Evolutionary conservation across 257 asterid species (phyloP).

Genomic region (Linaria vulgaris): DNA sequence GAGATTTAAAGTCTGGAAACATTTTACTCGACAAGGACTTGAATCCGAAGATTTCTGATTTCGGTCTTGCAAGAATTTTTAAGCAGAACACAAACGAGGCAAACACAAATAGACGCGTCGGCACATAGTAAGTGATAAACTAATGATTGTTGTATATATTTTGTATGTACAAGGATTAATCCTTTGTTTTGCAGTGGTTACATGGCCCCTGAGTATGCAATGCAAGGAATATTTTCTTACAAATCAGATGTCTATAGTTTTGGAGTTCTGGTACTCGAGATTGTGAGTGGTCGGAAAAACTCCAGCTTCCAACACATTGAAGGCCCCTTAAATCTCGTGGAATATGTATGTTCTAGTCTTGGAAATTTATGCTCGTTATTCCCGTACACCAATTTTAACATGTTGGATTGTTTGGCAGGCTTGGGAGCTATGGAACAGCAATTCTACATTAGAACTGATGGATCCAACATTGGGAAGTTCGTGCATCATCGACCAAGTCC

Average conservation of each 20-base stretch:
- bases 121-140: constrained; percentile 38
- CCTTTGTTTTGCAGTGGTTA: constrained; percentile 30
- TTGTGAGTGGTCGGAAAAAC: constrained; percentile 43
- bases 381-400: not conserved
- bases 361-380: not conserved
- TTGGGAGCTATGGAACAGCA: constrained; percentile 43
- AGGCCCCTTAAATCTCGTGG: constrained; percentile 38
- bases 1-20: constrained; percentile 46
- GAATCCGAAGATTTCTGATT: constrained; percentile 52
- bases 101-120: constrained; percentile 31
- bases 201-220: constrained; percentile 48
- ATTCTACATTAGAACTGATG: constrained; percentile 24
- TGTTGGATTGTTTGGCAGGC: constrained; percentile 26
- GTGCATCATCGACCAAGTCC: constrained; percentile 17
- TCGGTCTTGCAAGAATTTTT: constrained; percentile 35
- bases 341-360: constrained; percentile 34
- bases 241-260: constrained; percentile 52
- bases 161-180: not conserved
- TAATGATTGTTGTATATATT: not conserved
- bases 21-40: constrained; percentile 45
- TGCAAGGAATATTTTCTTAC: constrained; percentile 41
- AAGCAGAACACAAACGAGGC: constrained; percentile 28
- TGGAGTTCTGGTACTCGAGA: constrained; percentile 40
- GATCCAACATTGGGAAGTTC: constrained; percentile 30
- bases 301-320: constrained; percentile 27